A percentile compares a stretch with the other conserved stretches of the same genome.
Evolutionary conservation across 2,329 filamentous ascomycete genomes (phyloP).

Genomic region (Penicillium hesseltinei): DNA sequence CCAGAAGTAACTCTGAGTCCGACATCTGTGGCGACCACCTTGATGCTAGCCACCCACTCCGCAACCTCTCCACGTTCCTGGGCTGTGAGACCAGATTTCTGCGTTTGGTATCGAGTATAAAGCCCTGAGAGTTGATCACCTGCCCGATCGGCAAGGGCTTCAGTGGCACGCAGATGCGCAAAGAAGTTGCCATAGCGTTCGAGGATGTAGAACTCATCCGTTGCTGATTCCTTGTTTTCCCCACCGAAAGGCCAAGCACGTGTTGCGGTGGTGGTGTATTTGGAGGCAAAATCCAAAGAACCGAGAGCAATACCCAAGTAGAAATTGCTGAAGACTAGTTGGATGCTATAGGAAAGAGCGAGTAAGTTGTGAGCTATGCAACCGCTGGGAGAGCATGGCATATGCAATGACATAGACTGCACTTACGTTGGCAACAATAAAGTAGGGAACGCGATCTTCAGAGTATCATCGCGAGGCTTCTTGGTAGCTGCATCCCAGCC

Average conservation of each 20-base stretch:
- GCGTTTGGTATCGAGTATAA: constrained; percentile 45
- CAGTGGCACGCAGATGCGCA: constrained; percentile 60
- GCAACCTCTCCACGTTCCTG: constrained; percentile 59
- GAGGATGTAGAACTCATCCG: constrained; percentile 65
- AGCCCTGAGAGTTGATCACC: constrained; percentile 50
- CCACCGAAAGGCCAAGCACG: constrained; percentile 64
- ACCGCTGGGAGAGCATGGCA: background rate
- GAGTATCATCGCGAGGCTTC: constrained; percentile 50
- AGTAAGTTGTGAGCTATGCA: background rate
- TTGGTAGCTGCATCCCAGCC: constrained; percentile 57
- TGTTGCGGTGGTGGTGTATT: constrained; percentile 58
- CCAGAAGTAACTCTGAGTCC: constrained; percentile 58
- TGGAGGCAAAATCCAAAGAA: constrained; percentile 54
- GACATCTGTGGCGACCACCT: constrained; percentile 62
- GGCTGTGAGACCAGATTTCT: constrained; percentile 48
- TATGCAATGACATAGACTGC: background rate
- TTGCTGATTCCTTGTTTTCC: constrained; percentile 58
- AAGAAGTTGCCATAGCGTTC: constrained; percentile 64
- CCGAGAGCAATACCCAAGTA: constrained; percentile 64
- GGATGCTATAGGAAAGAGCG: constrained; percentile 46
- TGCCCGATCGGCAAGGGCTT: constrained; percentile 58
- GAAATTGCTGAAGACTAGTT: constrained; percentile 66
- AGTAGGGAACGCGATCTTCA: constrained; percentile 55
- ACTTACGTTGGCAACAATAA: constrained; percentile 59
- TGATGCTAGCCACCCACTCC: constrained; percentile 62